phyloP scores from a whole-genome alignment of 352 stramenopile species.

The Detonula confervacea region DNA sequence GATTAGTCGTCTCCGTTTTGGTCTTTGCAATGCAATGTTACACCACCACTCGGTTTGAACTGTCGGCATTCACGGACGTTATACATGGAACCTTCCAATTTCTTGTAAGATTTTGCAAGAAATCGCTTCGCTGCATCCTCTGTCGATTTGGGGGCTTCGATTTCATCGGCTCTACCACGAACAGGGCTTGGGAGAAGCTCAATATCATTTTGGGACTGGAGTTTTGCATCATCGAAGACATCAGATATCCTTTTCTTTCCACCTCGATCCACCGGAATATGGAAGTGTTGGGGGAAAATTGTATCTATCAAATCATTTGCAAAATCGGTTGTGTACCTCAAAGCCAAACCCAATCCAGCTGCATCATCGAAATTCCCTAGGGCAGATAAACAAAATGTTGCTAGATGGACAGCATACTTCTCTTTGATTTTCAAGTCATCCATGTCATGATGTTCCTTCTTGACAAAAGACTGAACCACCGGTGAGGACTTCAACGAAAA shows the following conservation, averaged over 20 bases:
- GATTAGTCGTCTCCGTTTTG: too few relatives aligned
- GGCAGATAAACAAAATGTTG: slow-evolving; percentile 76
- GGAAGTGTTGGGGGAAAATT: slow-evolving; percentile 77
- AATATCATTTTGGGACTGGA: slow-evolving; percentile 49
- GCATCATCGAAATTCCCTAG: slow-evolving; percentile 56
- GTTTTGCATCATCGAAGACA: slow-evolving; percentile 66
- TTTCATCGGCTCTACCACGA: slow-evolving; percentile 71
- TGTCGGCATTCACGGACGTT: not conserved
- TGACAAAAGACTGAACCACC: slow-evolving; percentile 34
- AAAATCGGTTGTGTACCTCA: slow-evolving; percentile 66
- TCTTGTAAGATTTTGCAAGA: slow-evolving; percentile 25
- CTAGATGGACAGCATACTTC: slow-evolving; percentile 86
- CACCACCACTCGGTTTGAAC: not conserved
- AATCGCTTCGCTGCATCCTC: slow-evolving; percentile 62
- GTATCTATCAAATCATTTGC: slow-evolving; percentile 63
- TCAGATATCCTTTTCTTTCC: slow-evolving; percentile 66
- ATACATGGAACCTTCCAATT: not conserved
- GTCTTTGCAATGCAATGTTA: not conserved
- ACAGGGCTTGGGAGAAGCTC: slow-evolving; percentile 20
- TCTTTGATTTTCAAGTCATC: slow-evolving; percentile 48
- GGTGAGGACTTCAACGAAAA: slow-evolving; percentile 22
- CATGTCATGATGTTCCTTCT: slow-evolving; percentile 8
- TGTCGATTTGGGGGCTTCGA: slow-evolving; percentile 57
- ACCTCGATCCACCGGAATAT: slow-evolving; percentile 47
- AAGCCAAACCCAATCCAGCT: slow-evolving; percentile 59